These are phyloP conservation scores for Pseudocercospora macadamiae DNA, from an alignment of 2,329 filamentous ascomycete genomes.

Conservation along the genomic window DNA sequence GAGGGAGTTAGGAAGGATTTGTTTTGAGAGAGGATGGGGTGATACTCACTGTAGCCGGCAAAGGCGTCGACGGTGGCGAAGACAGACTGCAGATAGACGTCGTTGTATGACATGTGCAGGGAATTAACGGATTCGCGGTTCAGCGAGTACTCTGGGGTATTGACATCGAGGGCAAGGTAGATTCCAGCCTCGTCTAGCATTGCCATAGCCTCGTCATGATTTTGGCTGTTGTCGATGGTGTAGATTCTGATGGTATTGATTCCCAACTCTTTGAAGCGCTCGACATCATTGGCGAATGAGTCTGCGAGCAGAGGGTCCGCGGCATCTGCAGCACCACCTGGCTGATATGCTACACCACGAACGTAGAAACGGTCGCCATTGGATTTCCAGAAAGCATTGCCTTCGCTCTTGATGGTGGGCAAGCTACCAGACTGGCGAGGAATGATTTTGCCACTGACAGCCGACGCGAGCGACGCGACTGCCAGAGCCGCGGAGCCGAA, in stretches of 20 bases:
- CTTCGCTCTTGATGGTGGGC: conserved; percentile 29
- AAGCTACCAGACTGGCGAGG: conserved; percentile 25
- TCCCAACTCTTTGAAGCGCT: conserved; percentile 78
- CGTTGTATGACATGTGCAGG: conserved; percentile 74
- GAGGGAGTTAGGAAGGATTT: not conserved
- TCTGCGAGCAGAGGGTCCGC: conserved; percentile 73
- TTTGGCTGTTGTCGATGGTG: conserved; percentile 81
- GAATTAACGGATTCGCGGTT: conserved; percentile 68
- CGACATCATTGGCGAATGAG: conserved; percentile 76
- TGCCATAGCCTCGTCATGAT: conserved; percentile 85
- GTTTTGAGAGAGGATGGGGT: conserved; percentile 48
- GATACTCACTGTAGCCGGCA: conserved; percentile 61
- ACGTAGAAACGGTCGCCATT: conserved; percentile 62
- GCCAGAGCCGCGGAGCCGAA: conserved; percentile 23
- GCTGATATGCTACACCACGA: conserved; percentile 59
- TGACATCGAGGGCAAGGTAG: conserved; percentile 89
- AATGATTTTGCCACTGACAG: conserved; percentile 19
- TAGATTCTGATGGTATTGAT: conserved; percentile 92
- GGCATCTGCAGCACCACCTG: conserved; percentile 63
- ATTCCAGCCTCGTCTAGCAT: conserved; percentile 80
- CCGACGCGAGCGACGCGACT: conserved; percentile 21
- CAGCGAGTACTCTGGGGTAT: conserved; percentile 84
- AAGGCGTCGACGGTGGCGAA: conserved; percentile 89
- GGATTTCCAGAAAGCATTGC: conserved; percentile 59
- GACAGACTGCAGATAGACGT: conserved; percentile 79